Conservation (phyloP, 2,329 filamentous ascomycete genomes). For the Fusarium sp. region DNA sequence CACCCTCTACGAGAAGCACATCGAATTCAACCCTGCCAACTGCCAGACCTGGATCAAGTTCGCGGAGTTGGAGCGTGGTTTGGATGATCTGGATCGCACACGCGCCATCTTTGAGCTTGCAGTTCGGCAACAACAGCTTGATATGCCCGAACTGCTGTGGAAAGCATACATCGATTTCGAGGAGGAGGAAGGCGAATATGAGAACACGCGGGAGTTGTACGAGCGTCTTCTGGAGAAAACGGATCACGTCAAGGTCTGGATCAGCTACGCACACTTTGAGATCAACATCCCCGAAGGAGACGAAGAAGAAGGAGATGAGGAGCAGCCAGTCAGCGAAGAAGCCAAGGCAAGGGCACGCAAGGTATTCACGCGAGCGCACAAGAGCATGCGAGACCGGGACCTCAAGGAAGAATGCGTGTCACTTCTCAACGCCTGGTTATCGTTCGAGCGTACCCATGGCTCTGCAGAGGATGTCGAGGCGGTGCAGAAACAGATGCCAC, state of each 20-base stretch:
- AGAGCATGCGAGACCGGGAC: constrained; percentile 87
- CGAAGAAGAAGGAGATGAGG: constrained; percentile 67
- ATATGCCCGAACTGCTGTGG: constrained; percentile 98
- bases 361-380: constrained; percentile 87
- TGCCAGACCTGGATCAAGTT: constrained; percentile 97
- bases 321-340: constrained; percentile 79
- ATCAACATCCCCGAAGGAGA: constrained; percentile 88
- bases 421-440: constrained; percentile 90
- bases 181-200: constrained; percentile 93
- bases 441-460: constrained; percentile 90
- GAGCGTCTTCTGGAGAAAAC: constrained; percentile 93
- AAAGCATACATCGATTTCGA: constrained; percentile 99
- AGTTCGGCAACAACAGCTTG: constrained; percentile 81
- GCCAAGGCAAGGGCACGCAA: constrained; percentile 85
- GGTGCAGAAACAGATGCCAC: constrained; percentile 93
- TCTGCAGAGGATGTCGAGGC: constrained; percentile 77
- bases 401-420: constrained; percentile 95
- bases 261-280: constrained; percentile 98
- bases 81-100: constrained; percentile 89
- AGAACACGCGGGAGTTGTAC: constrained; percentile 82
- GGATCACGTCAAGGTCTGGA: constrained; percentile 99
- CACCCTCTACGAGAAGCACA: constrained; percentile 91
- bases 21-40: constrained; percentile 91
- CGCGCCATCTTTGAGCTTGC: constrained; percentile 93
- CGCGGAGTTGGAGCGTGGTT: constrained; percentile 88